A percentile compares a stretch with the other conserved stretches of the same genome.
These are phyloP conservation scores for Fusarium keratoplasticum DNA, from an alignment of 2,329 filamentous ascomycete species.

Conservation along the genomic window DNA sequence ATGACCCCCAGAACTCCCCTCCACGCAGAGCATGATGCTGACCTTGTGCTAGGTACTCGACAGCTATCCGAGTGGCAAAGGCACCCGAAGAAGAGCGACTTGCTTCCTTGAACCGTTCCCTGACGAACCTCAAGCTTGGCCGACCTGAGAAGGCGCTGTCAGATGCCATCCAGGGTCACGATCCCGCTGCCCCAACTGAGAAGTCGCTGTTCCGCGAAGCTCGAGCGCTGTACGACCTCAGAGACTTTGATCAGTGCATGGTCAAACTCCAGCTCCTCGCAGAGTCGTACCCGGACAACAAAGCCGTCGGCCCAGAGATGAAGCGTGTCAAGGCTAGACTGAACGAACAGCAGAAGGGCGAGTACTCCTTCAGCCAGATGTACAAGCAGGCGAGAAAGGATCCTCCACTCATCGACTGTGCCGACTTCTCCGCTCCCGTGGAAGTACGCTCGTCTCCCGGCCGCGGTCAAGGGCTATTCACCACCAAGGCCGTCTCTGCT, in stretches of 20 bases:
- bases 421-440: slow-evolving; percentile 58
- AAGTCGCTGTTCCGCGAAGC: slow-evolving; percentile 59
- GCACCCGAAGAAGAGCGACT: slow-evolving; percentile 47
- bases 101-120: slow-evolving; percentile 52
- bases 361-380: slow-evolving; percentile 53
- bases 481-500: slow-evolving; percentile 57
- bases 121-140: slow-evolving; percentile 47
- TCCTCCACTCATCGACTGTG: slow-evolving; percentile 59
- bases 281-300: slow-evolving; percentile 50
- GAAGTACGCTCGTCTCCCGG: slow-evolving; percentile 53
- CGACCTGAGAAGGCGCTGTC: slow-evolving; percentile 46
- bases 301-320: slow-evolving; percentile 44
- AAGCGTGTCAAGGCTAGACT: slow-evolving; percentile 47
- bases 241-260: slow-evolving; percentile 51
- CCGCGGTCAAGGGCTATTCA: slow-evolving; percentile 64
- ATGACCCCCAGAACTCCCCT: slow-evolving; percentile 25
- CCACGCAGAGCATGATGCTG: background rate
- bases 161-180: slow-evolving; percentile 40
- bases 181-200: slow-evolving; percentile 46
- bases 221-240: slow-evolving; percentile 57
- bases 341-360: slow-evolving; percentile 53
- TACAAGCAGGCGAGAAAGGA: slow-evolving; percentile 50
- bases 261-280: slow-evolving; percentile 49
- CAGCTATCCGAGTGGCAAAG: background rate
- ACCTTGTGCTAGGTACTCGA: slow-evolving; percentile 5